Percentiles rank a stretch among this genome's conserved stretches.
Evolutionary conservation across 176 grass and related monocot species (phyloP).

Genomic region (Zea luxurians): DNA sequence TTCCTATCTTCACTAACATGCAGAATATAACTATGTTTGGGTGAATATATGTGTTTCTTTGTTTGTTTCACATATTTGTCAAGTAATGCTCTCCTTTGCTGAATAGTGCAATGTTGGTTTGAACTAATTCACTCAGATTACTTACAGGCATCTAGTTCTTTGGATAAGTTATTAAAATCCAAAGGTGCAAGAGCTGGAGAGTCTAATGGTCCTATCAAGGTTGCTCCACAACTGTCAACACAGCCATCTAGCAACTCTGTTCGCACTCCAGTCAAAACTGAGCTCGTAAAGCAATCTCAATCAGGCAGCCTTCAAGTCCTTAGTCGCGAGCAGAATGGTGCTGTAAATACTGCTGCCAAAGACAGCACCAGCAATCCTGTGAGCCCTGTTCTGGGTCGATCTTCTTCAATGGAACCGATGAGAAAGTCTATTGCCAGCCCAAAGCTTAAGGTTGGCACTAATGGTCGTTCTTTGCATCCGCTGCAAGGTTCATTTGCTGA

Average conservation of each 20-base stretch:
- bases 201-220: slow-evolving; percentile 49
- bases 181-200: slow-evolving; percentile 63
- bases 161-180: slow-evolving; percentile 55
- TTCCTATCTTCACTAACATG: background rate
- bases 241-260: slow-evolving; percentile 45
- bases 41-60: slow-evolving; percentile 15
- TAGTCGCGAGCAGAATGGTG: slow-evolving; percentile 61
- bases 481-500: slow-evolving; percentile 52
- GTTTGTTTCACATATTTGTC: slow-evolving; percentile 36
- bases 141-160: slow-evolving; percentile 46
- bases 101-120: slow-evolving; percentile 21
- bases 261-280: slow-evolving; percentile 55
- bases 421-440: slow-evolving; percentile 43
- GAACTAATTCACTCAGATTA: slow-evolving; percentile 23
- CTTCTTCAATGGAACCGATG: slow-evolving; percentile 50
- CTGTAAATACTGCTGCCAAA: slow-evolving; percentile 48
- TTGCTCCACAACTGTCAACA: slow-evolving; percentile 39
- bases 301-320: slow-evolving; percentile 66
- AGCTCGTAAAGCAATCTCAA: slow-evolving; percentile 53
- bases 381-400: slow-evolving; percentile 51
- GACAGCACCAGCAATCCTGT: slow-evolving; percentile 43
- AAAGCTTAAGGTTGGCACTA: slow-evolving; percentile 45
- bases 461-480: slow-evolving; percentile 36
- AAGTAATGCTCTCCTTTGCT: slow-evolving; percentile 27
- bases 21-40: background rate